Conservation (phyloP, 208 protist genomes). For the Trypanosoma rangeli region DNA sequence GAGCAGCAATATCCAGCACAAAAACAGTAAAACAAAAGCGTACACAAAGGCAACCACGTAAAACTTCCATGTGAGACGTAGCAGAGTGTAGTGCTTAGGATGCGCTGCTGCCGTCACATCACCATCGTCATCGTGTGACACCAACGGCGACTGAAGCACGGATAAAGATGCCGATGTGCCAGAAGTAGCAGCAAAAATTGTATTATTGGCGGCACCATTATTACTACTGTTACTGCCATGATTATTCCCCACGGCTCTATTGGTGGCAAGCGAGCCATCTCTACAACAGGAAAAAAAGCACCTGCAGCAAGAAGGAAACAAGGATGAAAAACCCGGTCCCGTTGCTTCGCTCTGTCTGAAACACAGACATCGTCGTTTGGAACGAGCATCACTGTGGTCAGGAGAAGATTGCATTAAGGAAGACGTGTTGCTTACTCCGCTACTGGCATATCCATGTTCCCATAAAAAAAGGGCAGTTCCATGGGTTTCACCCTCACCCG, state of each 20-base stretch:
- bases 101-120: neutral
- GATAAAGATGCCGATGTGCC: neutral
- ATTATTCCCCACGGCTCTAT: neutral
- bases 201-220: too few relatives aligned
- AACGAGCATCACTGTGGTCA: neutral
- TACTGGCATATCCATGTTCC: conserved; percentile 14
- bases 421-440: conserved; percentile 1
- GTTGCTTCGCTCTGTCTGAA: neutral
- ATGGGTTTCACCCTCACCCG: neutral
- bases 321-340: neutral
- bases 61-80: conserved; percentile 20
- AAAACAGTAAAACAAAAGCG: neutral
- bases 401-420: neutral
- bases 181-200: too few relatives aligned
- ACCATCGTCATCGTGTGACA: neutral
- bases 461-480: neutral
- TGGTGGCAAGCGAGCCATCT: neutral
- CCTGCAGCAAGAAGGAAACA: neutral
- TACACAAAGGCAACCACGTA: conserved; percentile 14
- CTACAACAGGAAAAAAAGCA: neutral
- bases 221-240: too few relatives aligned
- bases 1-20: conserved; percentile 17
- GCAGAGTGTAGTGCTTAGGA: conserved; percentile 1
- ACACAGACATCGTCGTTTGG: neutral
- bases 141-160: neutral